Evolutionary conservation across 2,329 filamentous ascomycete species (phyloP), one percentile per base, ranked within the genome.

Genomic region (Exophiala viscosa): DNA sequence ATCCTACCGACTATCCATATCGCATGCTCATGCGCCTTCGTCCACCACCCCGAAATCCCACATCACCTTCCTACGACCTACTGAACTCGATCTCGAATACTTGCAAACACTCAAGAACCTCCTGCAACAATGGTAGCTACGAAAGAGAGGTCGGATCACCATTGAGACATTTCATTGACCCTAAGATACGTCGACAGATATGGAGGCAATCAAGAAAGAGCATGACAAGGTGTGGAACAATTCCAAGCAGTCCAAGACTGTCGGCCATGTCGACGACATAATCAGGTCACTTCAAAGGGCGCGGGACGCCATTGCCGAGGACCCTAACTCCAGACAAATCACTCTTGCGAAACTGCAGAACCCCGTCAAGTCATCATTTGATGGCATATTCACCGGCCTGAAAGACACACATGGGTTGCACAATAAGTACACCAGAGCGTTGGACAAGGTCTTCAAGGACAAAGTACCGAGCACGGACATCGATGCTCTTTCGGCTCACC

Each of bases 291-390:
- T 99, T 23, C 80, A 83, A 58, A 77, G 78, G 43, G 88, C 91
- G 35, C 81, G 90, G 50, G 83, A 89, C 58, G 77, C 82, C 60
- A 86, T 96, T 54, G 84, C 85, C 58, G 74, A 79, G 81, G 86
- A 90, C 64, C 83, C 87, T 18, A 82, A 84, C 58, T 82, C 81
- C 35, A 84, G 88, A 13, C 82, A 85, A 38, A 76, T 91, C 54
- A 86, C 85, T 20, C 80, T 97, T 63, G 87, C 88, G 28, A 91
- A 87, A 67, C 80, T 96, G 14, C 90, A 96, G 67, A 91, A 87
- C 59, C 88, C 91, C 0, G 78, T 96, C 51, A 93, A 91, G 65
- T 77, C 85, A 46, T 84, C 85, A 1, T 86, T 97, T 55, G 90
- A 95, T 35, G 79, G 82, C 33, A 83, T 95, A 35, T 92, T 87